phyloP scores from a whole-genome alignment of 352 stramenopile genomes.

The Phytopythium chamaehyphon region DNA sequence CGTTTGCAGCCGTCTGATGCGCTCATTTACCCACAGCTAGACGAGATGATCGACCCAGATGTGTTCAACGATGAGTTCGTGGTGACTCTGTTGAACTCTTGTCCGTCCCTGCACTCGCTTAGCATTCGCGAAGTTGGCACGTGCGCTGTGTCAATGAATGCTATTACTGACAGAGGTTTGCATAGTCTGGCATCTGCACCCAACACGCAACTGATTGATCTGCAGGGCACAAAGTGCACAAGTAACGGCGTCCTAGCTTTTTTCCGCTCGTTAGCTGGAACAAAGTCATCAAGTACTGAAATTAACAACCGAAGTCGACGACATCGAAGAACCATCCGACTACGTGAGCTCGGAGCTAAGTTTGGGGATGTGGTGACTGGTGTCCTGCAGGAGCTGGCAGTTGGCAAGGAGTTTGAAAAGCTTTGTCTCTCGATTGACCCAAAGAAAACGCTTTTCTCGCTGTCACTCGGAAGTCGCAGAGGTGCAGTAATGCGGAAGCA shows the following conservation, averaged over 20 bases:
- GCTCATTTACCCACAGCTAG: constrained; percentile 48
- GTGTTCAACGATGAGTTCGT: constrained; percentile 49
- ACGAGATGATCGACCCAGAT: constrained; percentile 52
- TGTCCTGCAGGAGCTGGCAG: constrained; percentile 20
- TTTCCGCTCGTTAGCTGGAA: neutral
- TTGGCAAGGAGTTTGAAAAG: neutral
- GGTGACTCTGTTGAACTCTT: constrained; percentile 16
- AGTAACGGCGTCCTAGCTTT: constrained; percentile 19
- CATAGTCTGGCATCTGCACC: constrained; percentile 15
- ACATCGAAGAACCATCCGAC: constrained; percentile 9
- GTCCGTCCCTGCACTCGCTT: constrained; percentile 20
- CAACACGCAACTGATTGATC: constrained; percentile 21
- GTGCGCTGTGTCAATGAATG: constrained; percentile 15
- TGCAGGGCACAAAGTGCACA: constrained; percentile 35
- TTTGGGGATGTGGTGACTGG: constrained; percentile 34
- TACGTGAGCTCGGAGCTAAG: constrained; percentile 33
- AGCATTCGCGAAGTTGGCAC: constrained; percentile 30
- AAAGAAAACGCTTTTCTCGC: constrained; percentile 9
- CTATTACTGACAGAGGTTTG: constrained; percentile 33
- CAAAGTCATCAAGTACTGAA: neutral
- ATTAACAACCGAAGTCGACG: neutral
- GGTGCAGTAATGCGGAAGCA: constrained; percentile 34
- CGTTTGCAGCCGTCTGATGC: constrained; percentile 38
- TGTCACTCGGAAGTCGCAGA: constrained; percentile 32
- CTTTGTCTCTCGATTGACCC: neutral